A percentile compares a stretch with the other conserved stretches of the same genome.
Evolutionary conservation across 257 asterid genomes (phyloP).

Genomic region (Plantago elongata): DNA sequence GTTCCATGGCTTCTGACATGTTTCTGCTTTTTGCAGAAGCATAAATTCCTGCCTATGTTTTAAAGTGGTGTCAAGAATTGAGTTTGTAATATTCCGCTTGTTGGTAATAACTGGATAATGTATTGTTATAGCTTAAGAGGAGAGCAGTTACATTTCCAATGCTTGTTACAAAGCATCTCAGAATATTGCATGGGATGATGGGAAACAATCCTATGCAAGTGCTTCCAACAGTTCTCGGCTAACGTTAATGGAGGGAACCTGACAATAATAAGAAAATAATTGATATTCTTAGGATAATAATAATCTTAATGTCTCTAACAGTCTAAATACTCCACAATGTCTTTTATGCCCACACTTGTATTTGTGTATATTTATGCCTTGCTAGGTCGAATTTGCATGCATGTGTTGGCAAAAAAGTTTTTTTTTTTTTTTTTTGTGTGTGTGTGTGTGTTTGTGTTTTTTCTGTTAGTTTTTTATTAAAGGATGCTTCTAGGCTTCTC

Average conservation of each 20-base stretch:
- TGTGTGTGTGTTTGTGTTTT: background rate
- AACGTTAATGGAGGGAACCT: background rate
- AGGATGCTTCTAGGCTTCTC: background rate
- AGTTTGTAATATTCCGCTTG: background rate
- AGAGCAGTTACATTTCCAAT: background rate
- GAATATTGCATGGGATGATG: no score
- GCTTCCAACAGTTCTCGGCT: no score
- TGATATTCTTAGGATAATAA: background rate
- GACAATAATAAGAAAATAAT: background rate
- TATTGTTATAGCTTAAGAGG: slow-evolving; percentile 8
- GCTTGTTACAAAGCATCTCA: background rate
- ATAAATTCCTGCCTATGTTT: background rate
- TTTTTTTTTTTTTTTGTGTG: background rate
- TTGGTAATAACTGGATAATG: background rate
- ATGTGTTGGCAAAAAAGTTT: background rate
- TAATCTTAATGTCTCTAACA: no score
- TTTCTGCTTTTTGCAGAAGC: background rate
- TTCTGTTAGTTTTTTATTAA: background rate
- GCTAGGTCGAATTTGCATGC: no score
- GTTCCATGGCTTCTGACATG: background rate
- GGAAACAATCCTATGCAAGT: no score
- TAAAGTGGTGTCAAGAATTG: background rate
- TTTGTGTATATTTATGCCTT: no score
- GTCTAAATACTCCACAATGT: no score
- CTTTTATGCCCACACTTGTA: no score